Conservation (phyloP, 768 basidiomycete genomes). For the Termitomyces sp. region DNA sequence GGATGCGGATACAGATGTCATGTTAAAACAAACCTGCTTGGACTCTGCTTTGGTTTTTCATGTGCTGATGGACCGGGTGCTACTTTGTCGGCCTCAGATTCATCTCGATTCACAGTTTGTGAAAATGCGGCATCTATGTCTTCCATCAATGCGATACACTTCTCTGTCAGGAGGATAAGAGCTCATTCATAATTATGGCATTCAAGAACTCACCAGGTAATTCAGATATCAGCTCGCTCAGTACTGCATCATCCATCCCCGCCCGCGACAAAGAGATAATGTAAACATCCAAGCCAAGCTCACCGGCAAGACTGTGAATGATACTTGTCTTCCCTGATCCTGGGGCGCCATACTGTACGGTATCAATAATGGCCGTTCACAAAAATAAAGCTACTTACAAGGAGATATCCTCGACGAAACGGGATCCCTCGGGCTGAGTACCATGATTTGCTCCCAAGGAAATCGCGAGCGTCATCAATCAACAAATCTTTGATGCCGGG, state of each 20-base stretch:
- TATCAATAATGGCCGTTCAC: background rate
- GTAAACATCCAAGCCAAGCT: conserved; percentile 69
- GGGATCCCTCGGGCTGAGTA: conserved; percentile 75
- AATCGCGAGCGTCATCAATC: conserved; percentile 65
- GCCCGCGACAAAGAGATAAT: conserved; percentile 54
- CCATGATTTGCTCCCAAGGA: conserved; percentile 65
- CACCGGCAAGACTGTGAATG: conserved; percentile 74
- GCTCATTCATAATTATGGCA: background rate
- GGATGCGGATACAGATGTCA: background rate
- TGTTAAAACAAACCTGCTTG: conserved; percentile 7
- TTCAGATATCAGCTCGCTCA: conserved; percentile 47
- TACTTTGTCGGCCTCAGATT: background rate
- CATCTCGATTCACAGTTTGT: conserved; percentile 35
- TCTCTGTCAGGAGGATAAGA: conserved; percentile 22
- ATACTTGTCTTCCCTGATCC: conserved; percentile 78
- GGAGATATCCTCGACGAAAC: conserved; percentile 75
- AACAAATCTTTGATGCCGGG: conserved; percentile 62
- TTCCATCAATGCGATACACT: conserved; percentile 76
- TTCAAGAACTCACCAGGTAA: conserved; percentile 42
- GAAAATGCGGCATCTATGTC: conserved; percentile 79
- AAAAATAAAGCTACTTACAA: conserved; percentile 23
- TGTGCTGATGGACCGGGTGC: background rate
- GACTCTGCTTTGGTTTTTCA: conserved; percentile 3
- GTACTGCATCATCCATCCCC: conserved; percentile 49
- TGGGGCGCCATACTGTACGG: conserved; percentile 54